phyloP scores from a whole-genome alignment of 805 yeast species.

The Monosporozyma unispora region DNA sequence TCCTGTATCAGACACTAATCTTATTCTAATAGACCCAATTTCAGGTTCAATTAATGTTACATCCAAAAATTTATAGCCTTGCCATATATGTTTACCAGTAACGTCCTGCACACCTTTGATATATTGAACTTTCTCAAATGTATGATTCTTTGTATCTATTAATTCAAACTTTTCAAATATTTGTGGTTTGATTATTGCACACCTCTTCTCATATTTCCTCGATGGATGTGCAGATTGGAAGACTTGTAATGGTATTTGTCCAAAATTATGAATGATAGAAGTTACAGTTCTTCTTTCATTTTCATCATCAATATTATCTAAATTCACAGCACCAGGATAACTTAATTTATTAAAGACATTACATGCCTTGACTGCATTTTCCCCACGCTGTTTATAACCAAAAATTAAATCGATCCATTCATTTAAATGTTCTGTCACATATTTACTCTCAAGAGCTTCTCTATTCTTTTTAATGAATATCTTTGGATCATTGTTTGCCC shows the following conservation, averaged over 20 bases:
- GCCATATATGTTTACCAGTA: not conserved
- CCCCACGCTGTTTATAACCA: constrained; percentile 73
- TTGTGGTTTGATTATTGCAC: not conserved
- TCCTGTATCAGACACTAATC: not conserved
- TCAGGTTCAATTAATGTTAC: constrained; percentile 2
- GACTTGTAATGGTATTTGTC: constrained; percentile 76
- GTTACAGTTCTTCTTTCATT: constrained; percentile 67
- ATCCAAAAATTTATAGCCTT: not conserved
- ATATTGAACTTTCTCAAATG: constrained; percentile 2
- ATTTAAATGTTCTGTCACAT: constrained; percentile 67
- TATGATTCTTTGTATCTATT: not conserved
- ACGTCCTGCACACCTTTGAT: constrained; percentile 4
- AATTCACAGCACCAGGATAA: constrained; percentile 73
- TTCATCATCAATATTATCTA: constrained; percentile 65
- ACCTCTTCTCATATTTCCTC: constrained; percentile 12
- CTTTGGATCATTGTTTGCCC: constrained; percentile 76
- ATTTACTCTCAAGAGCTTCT: constrained; percentile 75
- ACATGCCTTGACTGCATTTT: constrained; percentile 51
- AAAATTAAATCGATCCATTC: constrained; percentile 81
- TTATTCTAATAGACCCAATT: constrained; percentile 4
- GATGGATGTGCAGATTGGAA: constrained; percentile 60
- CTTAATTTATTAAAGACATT: constrained; percentile 82
- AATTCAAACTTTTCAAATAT: not conserved
- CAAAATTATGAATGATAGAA: constrained; percentile 84
- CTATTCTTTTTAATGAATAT: constrained; percentile 66